Evolutionary conservation across 192 early-diverging fungal species (phyloP).

Genomic region (Phycomyces blakesleeanus): DNA sequence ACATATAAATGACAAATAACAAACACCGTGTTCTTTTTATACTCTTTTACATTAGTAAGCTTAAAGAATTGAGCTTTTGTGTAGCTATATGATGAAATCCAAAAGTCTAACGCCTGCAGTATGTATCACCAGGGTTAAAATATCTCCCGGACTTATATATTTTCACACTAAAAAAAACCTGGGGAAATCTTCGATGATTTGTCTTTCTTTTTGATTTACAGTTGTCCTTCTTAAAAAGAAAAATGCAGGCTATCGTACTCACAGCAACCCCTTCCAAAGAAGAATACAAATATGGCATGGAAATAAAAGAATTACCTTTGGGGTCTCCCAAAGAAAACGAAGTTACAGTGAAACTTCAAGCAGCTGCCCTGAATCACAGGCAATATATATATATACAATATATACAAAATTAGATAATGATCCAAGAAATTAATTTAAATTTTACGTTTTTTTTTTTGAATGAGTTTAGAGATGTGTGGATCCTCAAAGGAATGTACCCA

Average conservation of each 20-base stretch:
- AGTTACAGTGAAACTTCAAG: slow-evolving; percentile 8
- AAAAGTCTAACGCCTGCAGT: too few species aligned
- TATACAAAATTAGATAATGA: not conserved
- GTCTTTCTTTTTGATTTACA: not conserved
- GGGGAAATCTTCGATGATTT: not conserved
- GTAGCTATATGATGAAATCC: too few species aligned
- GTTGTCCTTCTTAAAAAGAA: not conserved
- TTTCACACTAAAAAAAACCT: not conserved
- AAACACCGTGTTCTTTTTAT: too few species aligned
- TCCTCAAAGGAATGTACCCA: slow-evolving; percentile 29
- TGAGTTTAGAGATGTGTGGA: slow-evolving; percentile 24
- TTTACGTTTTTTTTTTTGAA: too few species aligned
- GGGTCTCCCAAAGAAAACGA: not conserved
- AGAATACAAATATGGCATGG: not conserved
- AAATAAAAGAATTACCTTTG: not conserved
- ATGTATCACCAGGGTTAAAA: too few species aligned
- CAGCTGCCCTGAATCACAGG: slow-evolving; percentile 15
- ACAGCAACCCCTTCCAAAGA: too few species aligned
- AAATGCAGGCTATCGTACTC: not conserved
- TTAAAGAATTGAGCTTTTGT: too few species aligned
- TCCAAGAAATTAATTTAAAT: too few species aligned
- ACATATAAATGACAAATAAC: too few species aligned
- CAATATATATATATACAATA: not conserved
- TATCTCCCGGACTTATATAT: too few species aligned
- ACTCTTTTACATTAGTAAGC: too few species aligned